phyloP scores from a whole-genome alignment of 1,284 basidiomycete species.

The Serendipita sp. region DNA sequence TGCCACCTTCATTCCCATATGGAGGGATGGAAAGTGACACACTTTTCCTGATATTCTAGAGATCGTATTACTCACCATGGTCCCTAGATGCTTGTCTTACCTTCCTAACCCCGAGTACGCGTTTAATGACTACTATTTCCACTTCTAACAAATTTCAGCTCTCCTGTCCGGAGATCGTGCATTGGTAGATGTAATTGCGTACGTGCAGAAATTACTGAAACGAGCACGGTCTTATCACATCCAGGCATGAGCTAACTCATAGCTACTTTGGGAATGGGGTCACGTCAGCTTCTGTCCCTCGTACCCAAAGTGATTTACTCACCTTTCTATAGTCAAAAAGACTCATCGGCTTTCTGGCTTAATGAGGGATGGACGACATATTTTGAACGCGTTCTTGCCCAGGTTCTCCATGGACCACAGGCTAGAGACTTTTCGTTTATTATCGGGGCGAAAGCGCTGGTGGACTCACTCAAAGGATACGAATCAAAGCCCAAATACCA shows the following conservation, averaged over 20 bases:
- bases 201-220: slow-evolving; percentile 23
- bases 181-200: slow-evolving; percentile 75
- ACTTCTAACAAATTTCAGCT: slow-evolving; percentile 28
- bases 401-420: slow-evolving; percentile 59
- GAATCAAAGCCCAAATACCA: slow-evolving; percentile 59
- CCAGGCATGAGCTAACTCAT: slow-evolving; percentile 51
- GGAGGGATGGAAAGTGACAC: slow-evolving; percentile 57
- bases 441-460: slow-evolving; percentile 61
- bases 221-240: not conserved
- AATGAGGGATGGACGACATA: slow-evolving; percentile 93
- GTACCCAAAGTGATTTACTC: slow-evolving; percentile 13
- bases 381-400: slow-evolving; percentile 73
- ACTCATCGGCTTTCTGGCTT: slow-evolving; percentile 77
- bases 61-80: slow-evolving; percentile 2
- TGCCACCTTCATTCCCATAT: slow-evolving; percentile 89
- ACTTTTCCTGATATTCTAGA: slow-evolving; percentile 9
- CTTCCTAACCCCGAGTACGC: slow-evolving; percentile 73
- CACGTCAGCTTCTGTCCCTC: slow-evolving; percentile 32
- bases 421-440: slow-evolving; percentile 73
- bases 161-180: slow-evolving; percentile 72
- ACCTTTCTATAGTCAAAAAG: slow-evolving; percentile 38
- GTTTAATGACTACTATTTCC: slow-evolving; percentile 2
- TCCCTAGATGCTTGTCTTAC: slow-evolving; percentile 52
- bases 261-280: slow-evolving; percentile 82
- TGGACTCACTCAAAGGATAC: slow-evolving; percentile 57